These are phyloP conservation scores for Adiantum capillusveneris DNA, from an alignment of 75 land plant species.

Conservation along the genomic window DNA sequence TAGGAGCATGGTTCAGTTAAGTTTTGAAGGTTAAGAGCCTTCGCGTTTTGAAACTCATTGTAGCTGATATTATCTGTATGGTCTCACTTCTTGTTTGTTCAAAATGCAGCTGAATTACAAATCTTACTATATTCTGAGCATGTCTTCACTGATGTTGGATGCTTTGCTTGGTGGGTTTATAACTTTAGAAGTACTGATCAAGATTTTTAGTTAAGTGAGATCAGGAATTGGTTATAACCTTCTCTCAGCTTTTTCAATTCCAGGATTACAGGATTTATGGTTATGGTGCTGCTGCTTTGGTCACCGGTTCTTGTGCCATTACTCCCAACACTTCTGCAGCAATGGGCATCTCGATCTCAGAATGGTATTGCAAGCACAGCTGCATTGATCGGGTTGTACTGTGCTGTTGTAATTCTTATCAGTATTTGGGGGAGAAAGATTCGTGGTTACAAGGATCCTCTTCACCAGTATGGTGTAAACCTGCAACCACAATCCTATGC, in stretches of 20 bases:
- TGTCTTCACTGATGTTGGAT: too few relatives aligned
- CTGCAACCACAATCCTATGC: not conserved
- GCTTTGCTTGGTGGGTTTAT: too few relatives aligned
- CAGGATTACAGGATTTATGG: constrained; percentile 72
- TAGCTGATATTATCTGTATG: too few relatives aligned
- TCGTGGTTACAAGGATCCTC: constrained; percentile 79
- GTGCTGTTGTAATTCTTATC: constrained; percentile 58
- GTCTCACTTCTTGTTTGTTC: too few relatives aligned
- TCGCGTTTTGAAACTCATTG: too few relatives aligned
- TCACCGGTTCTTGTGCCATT: constrained; percentile 79
- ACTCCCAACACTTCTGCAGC: constrained; percentile 68
- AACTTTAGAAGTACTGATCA: too few relatives aligned
- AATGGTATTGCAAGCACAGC: constrained; percentile 45
- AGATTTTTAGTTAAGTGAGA: too few relatives aligned
- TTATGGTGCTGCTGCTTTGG: constrained; percentile 83
- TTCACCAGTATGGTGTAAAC: constrained; percentile 53
- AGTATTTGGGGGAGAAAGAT: constrained; percentile 84
- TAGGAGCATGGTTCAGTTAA: too few relatives aligned
- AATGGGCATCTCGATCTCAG: constrained; percentile 60
- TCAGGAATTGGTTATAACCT: too few relatives aligned
- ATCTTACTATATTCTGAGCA: too few relatives aligned
- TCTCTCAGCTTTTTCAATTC: not conserved
- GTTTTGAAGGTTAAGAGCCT: too few relatives aligned
- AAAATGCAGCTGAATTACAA: too few relatives aligned
- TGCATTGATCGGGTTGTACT: constrained; percentile 66